Evolutionary conservation across 139 green algal genomes (phyloP).

Genomic region (Tetradesmus obliquus): DNA sequence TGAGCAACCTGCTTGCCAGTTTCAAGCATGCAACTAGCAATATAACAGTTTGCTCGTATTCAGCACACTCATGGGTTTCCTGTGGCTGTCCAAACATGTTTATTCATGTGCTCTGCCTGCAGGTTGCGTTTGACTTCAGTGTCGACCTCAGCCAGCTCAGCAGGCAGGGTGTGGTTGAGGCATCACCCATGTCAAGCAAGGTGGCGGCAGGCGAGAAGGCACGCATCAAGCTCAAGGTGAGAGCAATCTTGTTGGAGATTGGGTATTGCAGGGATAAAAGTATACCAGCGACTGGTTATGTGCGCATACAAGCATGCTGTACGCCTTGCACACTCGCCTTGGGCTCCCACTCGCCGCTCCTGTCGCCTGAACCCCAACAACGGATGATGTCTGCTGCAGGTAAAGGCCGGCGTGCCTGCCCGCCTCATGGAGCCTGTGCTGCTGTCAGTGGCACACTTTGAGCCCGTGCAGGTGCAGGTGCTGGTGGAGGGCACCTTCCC

Average conservation of each 20-base stretch:
- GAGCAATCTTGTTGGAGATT: neutral
- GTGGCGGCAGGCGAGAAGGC: slow-evolving; percentile 64
- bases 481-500: slow-evolving; percentile 78
- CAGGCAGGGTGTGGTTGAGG: slow-evolving; percentile 57
- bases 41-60: neutral
- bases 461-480: slow-evolving; percentile 73
- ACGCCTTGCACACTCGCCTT: neutral
- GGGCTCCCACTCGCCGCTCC: no score
- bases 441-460: slow-evolving; percentile 85
- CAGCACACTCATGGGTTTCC: no score
- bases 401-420: slow-evolving; percentile 72
- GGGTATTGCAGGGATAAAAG: no score
- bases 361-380: neutral
- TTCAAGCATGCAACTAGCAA: neutral
- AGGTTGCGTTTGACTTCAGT: slow-evolving; percentile 78
- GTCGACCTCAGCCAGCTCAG: slow-evolving; percentile 69
- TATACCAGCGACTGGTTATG: no score
- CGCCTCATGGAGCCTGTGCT: slow-evolving; percentile 73
- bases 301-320: neutral
- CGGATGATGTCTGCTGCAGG: slow-evolving; percentile 43
- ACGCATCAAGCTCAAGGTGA: slow-evolving; percentile 69
- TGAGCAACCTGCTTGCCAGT: neutral
- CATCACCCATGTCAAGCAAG: slow-evolving; percentile 53
- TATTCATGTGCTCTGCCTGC: neutral
- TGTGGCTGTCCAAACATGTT: no score